Evolutionary conservation across 352 stramenopile species (phyloP).

Genomic region (Phytophthora rubi): DNA sequence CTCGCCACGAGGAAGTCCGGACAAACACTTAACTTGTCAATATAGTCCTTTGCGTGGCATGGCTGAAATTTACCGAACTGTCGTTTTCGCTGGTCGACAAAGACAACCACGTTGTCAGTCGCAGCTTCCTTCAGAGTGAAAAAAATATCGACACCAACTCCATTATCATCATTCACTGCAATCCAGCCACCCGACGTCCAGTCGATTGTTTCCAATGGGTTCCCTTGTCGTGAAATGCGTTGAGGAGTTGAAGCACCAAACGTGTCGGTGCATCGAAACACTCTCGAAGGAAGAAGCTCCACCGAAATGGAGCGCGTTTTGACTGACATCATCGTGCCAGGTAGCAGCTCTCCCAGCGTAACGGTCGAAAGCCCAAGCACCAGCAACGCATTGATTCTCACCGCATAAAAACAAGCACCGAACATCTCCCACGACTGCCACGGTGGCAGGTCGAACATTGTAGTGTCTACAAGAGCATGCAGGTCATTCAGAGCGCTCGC

Average conservation of each 20-base stretch:
- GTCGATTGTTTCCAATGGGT: background rate
- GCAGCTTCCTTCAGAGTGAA: constrained; percentile 35
- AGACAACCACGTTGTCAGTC: constrained; percentile 4
- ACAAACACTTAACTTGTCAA: constrained; percentile 6
- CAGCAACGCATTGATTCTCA: constrained; percentile 39
- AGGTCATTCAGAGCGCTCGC: background rate
- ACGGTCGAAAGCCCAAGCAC: constrained; percentile 34
- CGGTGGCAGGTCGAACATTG: constrained; percentile 7
- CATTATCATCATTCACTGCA: constrained; percentile 34
- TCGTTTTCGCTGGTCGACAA: constrained; percentile 19
- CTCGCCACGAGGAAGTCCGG: constrained; percentile 7
- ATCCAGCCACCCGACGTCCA: constrained; percentile 26
- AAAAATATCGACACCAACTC: constrained; percentile 36
- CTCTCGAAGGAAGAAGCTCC: constrained; percentile 7
- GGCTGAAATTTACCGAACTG: constrained; percentile 11
- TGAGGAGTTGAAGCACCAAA: constrained; percentile 6
- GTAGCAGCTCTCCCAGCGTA: constrained; percentile 19
- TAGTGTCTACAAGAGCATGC: background rate
- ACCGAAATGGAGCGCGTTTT: background rate
- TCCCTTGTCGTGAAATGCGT: constrained; percentile 6
- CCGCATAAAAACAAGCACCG: constrained; percentile 35
- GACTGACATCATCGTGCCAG: background rate
- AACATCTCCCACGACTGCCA: constrained; percentile 26
- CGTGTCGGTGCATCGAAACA: background rate
- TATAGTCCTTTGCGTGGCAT: constrained; percentile 4